A percentile compares a stretch with the other conserved stretches of the same genome.
Conservation (phyloP, 2,329 filamentous ascomycete genomes). For the Cercospora sesami region DNA sequence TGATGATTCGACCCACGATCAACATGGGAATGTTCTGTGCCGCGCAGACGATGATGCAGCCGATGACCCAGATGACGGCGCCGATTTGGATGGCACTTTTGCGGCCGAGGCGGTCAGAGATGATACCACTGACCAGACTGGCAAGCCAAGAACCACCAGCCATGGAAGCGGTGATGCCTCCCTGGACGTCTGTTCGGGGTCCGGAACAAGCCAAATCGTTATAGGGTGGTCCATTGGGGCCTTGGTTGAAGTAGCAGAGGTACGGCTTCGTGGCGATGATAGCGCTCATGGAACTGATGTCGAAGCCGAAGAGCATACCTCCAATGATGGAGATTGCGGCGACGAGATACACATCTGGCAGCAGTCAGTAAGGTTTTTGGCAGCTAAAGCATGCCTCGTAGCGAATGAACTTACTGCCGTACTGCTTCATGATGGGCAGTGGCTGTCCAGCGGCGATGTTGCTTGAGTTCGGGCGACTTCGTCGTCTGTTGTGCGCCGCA, state of each 20-base stretch:
- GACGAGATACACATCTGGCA: constrained; percentile 55
- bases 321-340: constrained; percentile 61
- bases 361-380: neutral
- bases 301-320: constrained; percentile 63
- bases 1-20: constrained; percentile 68
- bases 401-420: constrained; percentile 44
- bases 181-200: constrained; percentile 58
- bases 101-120: constrained; percentile 60
- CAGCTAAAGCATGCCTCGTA: neutral
- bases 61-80: constrained; percentile 53
- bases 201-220: constrained; percentile 50
- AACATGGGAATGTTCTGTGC: constrained; percentile 69
- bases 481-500: neutral
- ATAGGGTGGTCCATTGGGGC: constrained; percentile 40
- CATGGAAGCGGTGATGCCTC: constrained; percentile 70
- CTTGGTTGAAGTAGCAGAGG: constrained; percentile 68
- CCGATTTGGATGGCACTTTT: constrained; percentile 52
- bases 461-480: neutral
- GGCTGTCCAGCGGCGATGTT: neutral
- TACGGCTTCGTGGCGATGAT: constrained; percentile 66
- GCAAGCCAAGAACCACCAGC: constrained; percentile 69
- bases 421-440: constrained; percentile 32
- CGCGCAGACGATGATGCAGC: constrained; percentile 63
- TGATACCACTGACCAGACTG: constrained; percentile 59
- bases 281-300: constrained; percentile 71